Evolutionary conservation across 176 grass and related monocot genomes (phyloP).

Genomic region (Juncus inflexus): DNA sequence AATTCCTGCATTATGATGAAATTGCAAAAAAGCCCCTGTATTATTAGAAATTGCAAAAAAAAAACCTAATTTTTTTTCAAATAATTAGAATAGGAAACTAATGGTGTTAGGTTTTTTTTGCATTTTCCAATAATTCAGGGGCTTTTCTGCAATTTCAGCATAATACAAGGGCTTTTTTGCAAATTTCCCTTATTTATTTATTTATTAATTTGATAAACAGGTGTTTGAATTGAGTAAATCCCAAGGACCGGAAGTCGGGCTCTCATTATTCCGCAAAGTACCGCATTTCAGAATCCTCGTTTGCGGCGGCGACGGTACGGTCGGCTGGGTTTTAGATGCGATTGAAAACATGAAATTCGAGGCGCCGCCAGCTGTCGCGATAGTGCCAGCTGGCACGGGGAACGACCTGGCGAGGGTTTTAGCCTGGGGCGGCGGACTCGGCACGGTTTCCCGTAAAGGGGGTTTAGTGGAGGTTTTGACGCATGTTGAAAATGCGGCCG

Average conservation of each 20-base stretch:
- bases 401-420: slow-evolving; percentile 82
- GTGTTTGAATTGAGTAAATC: slow-evolving; percentile 79
- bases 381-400: slow-evolving; percentile 81
- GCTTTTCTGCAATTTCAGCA: no score
- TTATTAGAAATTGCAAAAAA: no score
- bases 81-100: no score
- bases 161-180: no score
- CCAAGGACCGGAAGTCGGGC: slow-evolving; percentile 70
- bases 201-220: slow-evolving; percentile 17
- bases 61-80: no score
- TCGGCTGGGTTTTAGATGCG: slow-evolving; percentile 71
- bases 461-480: slow-evolving; percentile 56
- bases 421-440: slow-evolving; percentile 71
- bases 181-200: not conserved
- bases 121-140: no score
- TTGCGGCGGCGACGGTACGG: slow-evolving; percentile 87
- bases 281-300: slow-evolving; percentile 83
- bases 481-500: slow-evolving; percentile 62
- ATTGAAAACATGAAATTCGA: slow-evolving; percentile 85
- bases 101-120: no score
- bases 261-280: slow-evolving; percentile 60
- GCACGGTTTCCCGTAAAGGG: slow-evolving; percentile 53
- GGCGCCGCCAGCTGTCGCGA: slow-evolving; percentile 68
- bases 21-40: no score
- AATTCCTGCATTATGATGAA: no score